Evolutionary conservation across 2,329 filamentous ascomycete species (phyloP).

Genomic region (Ophiosphaerella herpotricha): DNA sequence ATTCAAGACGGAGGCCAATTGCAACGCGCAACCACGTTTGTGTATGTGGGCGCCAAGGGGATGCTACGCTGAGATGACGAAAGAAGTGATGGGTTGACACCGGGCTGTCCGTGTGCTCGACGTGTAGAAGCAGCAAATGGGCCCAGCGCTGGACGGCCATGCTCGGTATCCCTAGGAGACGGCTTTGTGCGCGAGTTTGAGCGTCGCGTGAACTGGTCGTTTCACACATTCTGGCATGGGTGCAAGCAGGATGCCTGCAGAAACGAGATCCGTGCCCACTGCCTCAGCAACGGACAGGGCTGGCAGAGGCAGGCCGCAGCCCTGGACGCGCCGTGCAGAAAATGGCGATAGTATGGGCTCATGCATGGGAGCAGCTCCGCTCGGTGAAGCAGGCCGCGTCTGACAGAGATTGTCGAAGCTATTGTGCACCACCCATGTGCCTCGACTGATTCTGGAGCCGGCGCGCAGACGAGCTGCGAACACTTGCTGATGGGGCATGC

Average conservation of each 20-base stretch:
- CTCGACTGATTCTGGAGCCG: no score
- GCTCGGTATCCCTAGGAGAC: slow-evolving; percentile 33
- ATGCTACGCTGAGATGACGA: slow-evolving; percentile 37
- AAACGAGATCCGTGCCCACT: slow-evolving; percentile 25
- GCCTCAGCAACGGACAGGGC: slow-evolving; percentile 23
- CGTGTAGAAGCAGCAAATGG: slow-evolving; percentile 20
- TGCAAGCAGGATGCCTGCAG: slow-evolving; percentile 30
- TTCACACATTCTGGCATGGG: slow-evolving; percentile 26
- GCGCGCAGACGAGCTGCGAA: slow-evolving; percentile 2
- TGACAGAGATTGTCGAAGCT: slow-evolving; percentile 8
- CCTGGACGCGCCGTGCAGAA: slow-evolving; percentile 16
- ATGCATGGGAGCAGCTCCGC: slow-evolving; percentile 18
- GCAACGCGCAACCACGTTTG: slow-evolving; percentile 13
- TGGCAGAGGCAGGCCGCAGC: slow-evolving; percentile 3
- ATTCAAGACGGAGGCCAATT: slow-evolving; percentile 25
- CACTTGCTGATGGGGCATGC: slow-evolving; percentile 16
- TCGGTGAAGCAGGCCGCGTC: slow-evolving; percentile 19
- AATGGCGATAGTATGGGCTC: slow-evolving; percentile 4
- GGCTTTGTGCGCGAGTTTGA: slow-evolving; percentile 22
- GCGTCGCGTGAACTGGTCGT: slow-evolving; percentile 31
- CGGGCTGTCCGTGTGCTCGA: slow-evolving; percentile 11
- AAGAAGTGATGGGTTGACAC: slow-evolving; percentile 29
- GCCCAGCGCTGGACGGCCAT: background rate
- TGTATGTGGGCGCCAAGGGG: slow-evolving; percentile 29
- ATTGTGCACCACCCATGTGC: no score